Percentiles rank a stretch among this genome's conserved stretches.
phyloP scores from a whole-genome alignment of 257 asterid species.

The Solanum phureja region DNA sequence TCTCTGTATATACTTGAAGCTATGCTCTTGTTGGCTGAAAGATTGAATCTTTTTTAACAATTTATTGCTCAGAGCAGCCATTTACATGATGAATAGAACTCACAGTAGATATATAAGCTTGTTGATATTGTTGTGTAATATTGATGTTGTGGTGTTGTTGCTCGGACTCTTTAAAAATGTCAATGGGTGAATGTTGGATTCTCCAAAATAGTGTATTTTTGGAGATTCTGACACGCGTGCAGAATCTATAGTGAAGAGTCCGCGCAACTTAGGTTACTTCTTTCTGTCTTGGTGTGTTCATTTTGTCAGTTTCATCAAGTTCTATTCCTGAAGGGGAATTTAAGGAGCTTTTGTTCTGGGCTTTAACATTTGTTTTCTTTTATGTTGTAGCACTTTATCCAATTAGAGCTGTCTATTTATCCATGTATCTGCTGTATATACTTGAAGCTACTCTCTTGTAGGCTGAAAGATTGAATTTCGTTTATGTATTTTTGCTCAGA shows the following conservation, averaged over 20 bases:
- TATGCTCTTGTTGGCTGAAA: background rate
- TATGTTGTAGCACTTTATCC: background rate
- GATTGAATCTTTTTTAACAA: background rate
- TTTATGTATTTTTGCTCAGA: background rate
- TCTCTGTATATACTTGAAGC: background rate
- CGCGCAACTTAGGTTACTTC: background rate
- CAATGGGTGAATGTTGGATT: background rate
- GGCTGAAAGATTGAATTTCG: background rate
- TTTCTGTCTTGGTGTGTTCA: background rate
- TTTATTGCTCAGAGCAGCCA: background rate
- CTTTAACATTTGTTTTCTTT: background rate
- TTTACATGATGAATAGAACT: background rate
- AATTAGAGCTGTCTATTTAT: background rate
- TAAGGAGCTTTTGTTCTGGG: background rate
- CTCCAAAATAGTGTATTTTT: background rate
- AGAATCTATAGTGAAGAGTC: background rate
- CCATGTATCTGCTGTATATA: background rate
- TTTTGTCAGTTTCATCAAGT: background rate
- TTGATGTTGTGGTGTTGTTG: background rate
- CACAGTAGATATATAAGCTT: background rate
- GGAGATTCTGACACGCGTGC: background rate
- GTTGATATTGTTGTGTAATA: background rate
- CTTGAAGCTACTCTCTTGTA: background rate
- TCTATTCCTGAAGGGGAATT: background rate
- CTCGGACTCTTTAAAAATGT: background rate